Conservation (phyloP, 495 filamentous ascomycete species). For the Corynascus novoguineensis region DNA sequence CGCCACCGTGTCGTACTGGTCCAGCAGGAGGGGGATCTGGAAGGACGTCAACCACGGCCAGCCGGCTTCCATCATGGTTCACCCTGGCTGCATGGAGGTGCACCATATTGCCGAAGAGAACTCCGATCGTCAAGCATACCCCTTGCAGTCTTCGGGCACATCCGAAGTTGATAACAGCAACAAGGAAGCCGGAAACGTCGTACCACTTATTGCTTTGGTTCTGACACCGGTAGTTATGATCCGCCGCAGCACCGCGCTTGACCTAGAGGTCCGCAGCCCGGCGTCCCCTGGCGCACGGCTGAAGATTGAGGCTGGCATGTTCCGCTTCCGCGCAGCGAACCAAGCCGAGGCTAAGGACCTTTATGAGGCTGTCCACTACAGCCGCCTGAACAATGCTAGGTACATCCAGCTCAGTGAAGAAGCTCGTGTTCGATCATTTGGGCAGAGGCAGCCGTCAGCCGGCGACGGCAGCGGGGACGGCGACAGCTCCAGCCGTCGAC, state of each 20-base stretch:
- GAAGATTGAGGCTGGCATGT: conserved; percentile 61
- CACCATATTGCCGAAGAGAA: conserved; percentile 57
- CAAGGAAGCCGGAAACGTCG: conserved; percentile 32
- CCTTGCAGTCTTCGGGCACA: conserved; percentile 33
- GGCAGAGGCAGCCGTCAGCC: conserved; percentile 31
- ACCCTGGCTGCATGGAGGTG: conserved; percentile 80
- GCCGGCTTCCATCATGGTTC: conserved; percentile 67
- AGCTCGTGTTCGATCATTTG: conserved; percentile 47
- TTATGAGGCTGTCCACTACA: conserved; percentile 75
- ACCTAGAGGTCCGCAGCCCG: conserved; percentile 87
- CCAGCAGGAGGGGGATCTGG: conserved; percentile 70
- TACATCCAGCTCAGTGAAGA: conserved; percentile 74
- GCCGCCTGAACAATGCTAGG: conserved; percentile 80
- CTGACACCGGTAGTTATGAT: conserved; percentile 85
- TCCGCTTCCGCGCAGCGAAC: conserved; percentile 70
- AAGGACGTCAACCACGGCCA: conserved; percentile 62
- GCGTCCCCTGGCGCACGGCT: conserved; percentile 67
- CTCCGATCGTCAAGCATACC: conserved; percentile 33
- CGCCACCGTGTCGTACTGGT: conserved; percentile 81
- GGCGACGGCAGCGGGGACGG: conserved; percentile 37
- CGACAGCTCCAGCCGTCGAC: conserved; percentile 33
- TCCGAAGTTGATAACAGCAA: conserved; percentile 35
- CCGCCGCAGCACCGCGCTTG: conserved; percentile 80
- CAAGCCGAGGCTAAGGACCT: conserved; percentile 71
- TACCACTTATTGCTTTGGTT: conserved; percentile 70